Evolutionary conservation across 352 stramenopile species (phyloP).

Genomic region (Blastocystis sp.): DNA sequence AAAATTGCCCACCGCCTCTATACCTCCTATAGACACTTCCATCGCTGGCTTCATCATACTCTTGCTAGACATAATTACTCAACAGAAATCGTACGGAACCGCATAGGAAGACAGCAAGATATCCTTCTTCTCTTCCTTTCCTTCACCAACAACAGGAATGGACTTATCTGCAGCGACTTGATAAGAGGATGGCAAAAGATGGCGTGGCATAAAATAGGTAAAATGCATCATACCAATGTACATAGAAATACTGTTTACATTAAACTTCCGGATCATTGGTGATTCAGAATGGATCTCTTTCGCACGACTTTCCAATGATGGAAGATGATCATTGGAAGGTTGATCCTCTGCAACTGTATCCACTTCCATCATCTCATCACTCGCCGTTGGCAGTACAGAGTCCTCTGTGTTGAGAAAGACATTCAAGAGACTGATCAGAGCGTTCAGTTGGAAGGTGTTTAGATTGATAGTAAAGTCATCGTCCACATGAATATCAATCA

Average conservation of each 20-base stretch:
- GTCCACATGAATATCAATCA: constrained; percentile 27
- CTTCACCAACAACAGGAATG: neutral
- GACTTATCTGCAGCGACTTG: neutral
- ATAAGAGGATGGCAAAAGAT: constrained; percentile 30
- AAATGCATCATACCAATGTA: neutral
- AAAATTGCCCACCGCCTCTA: neutral
- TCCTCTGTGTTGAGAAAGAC: neutral
- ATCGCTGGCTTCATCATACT: neutral
- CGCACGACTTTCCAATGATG: neutral
- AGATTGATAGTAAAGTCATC: neutral
- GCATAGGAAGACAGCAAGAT: neutral
- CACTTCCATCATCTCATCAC: neutral
- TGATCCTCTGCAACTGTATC: neutral
- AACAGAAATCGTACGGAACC: neutral
- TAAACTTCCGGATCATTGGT: neutral
- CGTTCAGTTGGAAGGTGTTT: constrained; percentile 32
- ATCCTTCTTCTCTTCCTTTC: neutral
- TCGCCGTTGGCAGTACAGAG: neutral
- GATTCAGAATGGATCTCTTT: neutral
- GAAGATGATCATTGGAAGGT: neutral
- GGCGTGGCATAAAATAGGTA: constrained; percentile 22
- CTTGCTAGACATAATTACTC: neutral
- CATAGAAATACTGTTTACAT: constrained; percentile 21
- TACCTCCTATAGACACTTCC: neutral
- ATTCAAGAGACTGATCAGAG: neutral